A percentile compares a stretch with the other conserved stretches of the same genome.
Evolutionary conservation across 2,329 filamentous ascomycete species (phyloP).

Genomic region (Sarocladium oryzae): DNA sequence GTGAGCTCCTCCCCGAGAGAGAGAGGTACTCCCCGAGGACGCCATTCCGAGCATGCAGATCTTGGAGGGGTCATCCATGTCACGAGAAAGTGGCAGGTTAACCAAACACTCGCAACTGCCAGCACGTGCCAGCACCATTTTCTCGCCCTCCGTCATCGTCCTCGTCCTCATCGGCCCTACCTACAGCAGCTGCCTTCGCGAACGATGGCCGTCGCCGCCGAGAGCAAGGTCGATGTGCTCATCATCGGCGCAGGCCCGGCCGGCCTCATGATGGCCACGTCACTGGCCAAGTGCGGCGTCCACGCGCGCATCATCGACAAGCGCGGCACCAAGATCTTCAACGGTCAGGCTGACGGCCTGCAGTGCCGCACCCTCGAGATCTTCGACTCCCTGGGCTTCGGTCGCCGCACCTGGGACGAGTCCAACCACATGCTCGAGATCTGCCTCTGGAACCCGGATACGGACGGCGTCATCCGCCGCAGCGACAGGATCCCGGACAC

Average conservation of each 20-base stretch:
- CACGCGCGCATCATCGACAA: constrained; percentile 15
- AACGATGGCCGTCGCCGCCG: neutral
- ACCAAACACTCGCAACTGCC: too few species aligned
- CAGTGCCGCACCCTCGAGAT: constrained; percentile 65
- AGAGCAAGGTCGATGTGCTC: constrained; percentile 22
- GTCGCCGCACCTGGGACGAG: constrained; percentile 56
- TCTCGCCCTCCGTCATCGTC: too few species aligned
- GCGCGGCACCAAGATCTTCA: constrained; percentile 15
- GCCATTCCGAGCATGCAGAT: too few species aligned
- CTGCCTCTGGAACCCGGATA: constrained; percentile 54
- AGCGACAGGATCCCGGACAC: constrained; percentile 58
- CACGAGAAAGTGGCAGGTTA: too few species aligned
- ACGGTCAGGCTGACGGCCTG: constrained; percentile 39
- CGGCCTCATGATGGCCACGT: constrained; percentile 36
- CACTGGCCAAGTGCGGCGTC: constrained; percentile 26
- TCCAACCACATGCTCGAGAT: constrained; percentile 61
- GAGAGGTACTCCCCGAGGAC: too few species aligned
- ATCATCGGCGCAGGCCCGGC: constrained; percentile 35
- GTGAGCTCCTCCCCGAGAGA: too few species aligned
- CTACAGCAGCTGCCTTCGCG: too few species aligned
- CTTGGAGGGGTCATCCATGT: too few species aligned
- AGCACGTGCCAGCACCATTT: too few species aligned
- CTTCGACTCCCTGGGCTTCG: constrained; percentile 64
- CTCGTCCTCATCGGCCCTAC: too few species aligned
- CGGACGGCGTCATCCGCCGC: constrained; percentile 48